These are phyloP conservation scores for Pyricularia pennisetigena DNA, from an alignment of 2,329 filamentous ascomycete species.

Conservation along the genomic window DNA sequence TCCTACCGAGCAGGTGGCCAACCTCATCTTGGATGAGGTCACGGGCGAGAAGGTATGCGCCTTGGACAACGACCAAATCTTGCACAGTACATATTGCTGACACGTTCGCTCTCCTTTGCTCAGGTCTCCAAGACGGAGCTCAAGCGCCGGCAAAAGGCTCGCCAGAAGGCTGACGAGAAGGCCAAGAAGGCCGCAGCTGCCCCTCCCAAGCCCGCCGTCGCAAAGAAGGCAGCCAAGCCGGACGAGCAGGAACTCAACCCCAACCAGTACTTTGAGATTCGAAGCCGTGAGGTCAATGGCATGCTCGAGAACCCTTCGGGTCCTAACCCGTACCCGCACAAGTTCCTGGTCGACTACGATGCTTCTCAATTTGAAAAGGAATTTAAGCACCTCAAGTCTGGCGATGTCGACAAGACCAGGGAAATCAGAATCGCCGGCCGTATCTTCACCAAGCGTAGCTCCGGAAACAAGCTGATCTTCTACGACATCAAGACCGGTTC, in stretches of 20 bases:
- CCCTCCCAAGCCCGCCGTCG: constrained; percentile 38
- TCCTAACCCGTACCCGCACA: constrained; percentile 86
- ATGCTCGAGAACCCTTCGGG: constrained; percentile 57
- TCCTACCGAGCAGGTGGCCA: constrained; percentile 45
- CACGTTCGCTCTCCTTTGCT: constrained; percentile 22
- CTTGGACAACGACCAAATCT: neutral
- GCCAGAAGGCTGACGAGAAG: constrained; percentile 82
- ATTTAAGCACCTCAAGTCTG: constrained; percentile 75
- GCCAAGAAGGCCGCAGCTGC: constrained; percentile 64
- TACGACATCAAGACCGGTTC: constrained; percentile 67
- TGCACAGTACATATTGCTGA: constrained; percentile 8
- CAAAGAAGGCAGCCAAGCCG: constrained; percentile 45
- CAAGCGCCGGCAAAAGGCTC: constrained; percentile 92
- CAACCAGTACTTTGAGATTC: constrained; percentile 86
- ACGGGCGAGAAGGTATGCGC: constrained; percentile 63
- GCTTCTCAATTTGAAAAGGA: constrained; percentile 69
- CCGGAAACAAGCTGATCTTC: constrained; percentile 80
- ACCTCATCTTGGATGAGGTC: constrained; percentile 81
- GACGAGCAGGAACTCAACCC: constrained; percentile 46
- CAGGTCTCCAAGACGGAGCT: constrained; percentile 71
- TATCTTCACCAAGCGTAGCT: constrained; percentile 79
- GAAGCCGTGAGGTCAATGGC: constrained; percentile 68
- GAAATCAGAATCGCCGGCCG: constrained; percentile 71
- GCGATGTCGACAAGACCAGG: constrained; percentile 69
- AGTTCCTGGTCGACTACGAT: constrained; percentile 80